Evolutionary conservation across 2,329 filamentous ascomycete genomes (phyloP), one percentile per base, ranked within the genome.

Genomic region (Plenodomus lindquistii): DNA sequence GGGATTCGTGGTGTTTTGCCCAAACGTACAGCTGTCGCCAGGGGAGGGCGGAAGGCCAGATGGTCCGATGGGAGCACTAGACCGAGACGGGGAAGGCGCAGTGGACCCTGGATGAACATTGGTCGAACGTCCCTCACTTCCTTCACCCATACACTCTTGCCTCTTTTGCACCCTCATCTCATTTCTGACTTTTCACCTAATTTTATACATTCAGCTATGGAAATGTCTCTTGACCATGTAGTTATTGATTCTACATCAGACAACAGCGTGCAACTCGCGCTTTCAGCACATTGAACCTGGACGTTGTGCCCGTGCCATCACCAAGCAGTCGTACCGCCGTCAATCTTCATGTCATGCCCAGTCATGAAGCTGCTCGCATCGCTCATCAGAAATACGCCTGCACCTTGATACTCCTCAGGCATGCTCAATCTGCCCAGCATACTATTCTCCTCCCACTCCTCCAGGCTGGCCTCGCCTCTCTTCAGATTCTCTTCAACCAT

Each of bases 401-500:
- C 67, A 4, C 63, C 65, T 46, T 69, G 70, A 52, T 66, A 72
- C 44, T 72, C 70, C 42, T 71, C 69, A 0, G 69, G 65, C 15
- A 31, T 60, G 37, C 63, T 66, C 34, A 72, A 43, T 43, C 69
- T 48, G 1, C 67, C 85, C 39, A 96, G 78, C 89, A 96, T 94
- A 71, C 91, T 95, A 72, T 91, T 85, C 60, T 81, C 84, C 34
- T 88, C 83, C 91, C 91, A 96, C 53, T 85, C 80, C 19, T 65
- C 60, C 29, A 63, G 66, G 0, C 88, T 87, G 51, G 84, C 87
- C 57, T 87, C 81, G 53, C 85, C 81, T 52, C 85, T 80, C 54
- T 84, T 79, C 63, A 96, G 93, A 34, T 95, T 82, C 50, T 83
- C 81, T 66, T 88, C 81, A 1, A 93, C 88, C 91, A 96, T 95